A percentile compares a stretch with the other conserved stretches of the same genome.
Evolutionary conservation across 2,329 filamentous ascomycete species (phyloP).

Genomic region (Huntiella bhutanensis): DNA sequence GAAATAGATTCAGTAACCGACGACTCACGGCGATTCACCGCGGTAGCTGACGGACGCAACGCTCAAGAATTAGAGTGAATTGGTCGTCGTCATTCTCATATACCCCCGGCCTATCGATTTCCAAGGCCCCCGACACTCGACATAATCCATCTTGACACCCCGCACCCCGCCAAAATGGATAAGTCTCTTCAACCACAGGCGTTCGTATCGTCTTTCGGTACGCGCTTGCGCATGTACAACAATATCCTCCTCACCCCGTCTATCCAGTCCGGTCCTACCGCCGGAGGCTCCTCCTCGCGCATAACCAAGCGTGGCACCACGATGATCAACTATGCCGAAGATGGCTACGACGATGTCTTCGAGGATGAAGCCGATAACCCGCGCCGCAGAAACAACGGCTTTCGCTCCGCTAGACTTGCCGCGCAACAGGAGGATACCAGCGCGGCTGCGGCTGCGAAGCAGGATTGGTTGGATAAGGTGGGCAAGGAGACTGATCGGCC

Average conservation of each 20-base stretch:
- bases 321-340: conserved; percentile 94
- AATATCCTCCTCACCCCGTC: conserved; percentile 82
- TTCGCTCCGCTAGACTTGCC: conserved; percentile 50
- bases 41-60: too few species aligned
- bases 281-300: conserved; percentile 42
- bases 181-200: conserved; percentile 43
- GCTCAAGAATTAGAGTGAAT: too few species aligned
- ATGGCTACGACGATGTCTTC: conserved; percentile 66
- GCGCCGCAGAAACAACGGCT: conserved; percentile 60
- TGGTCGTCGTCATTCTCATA: too few species aligned
- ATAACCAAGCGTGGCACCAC: conserved; percentile 96
- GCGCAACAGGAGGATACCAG: conserved; percentile 44
- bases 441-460: conserved; percentile 27
- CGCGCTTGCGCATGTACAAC: conserved; percentile 72
- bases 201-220: conserved; percentile 80
- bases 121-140: neutral
- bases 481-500: conserved; percentile 66
- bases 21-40: too few species aligned
- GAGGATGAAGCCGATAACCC: conserved; percentile 56
- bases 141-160: neutral
- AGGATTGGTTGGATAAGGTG: conserved; percentile 52
- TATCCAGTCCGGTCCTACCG: conserved; percentile 48
- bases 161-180: conserved; percentile 3
- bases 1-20: too few species aligned
- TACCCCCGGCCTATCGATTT: too few species aligned